Evolutionary conservation across 441 rosid species (phyloP), one percentile per base, ranked within the genome.

Genomic region (Croton setiger): DNA sequence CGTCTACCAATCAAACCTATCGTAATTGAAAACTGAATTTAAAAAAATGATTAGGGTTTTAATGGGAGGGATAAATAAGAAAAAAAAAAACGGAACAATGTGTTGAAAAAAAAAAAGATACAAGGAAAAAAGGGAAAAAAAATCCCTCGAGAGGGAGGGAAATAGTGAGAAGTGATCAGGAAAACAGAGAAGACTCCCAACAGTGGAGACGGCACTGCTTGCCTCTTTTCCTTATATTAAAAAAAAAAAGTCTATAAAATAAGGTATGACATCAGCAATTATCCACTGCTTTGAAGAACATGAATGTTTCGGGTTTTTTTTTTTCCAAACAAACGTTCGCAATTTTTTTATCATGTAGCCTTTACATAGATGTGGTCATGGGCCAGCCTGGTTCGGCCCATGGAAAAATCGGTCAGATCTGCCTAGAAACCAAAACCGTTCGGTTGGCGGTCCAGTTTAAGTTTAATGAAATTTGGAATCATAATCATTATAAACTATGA

Each of bases 61-160:
- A 31, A 31, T 2, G 6, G 43, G 36, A 12, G 10, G 6, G n/a
- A 13, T 4, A 27, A 55, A 13, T 8, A 23, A 12, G 27, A 45
- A 27, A 36, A 17, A 14, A 8, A 27, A 8, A 18, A 37, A 8
- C 1, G 27, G 51, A 21, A 20, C 45, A 31, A 0, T 0, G 23
- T 60, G 14, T 0, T 2, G 0, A 10, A 61, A 21, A 15, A 52
- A 17, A 11, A 37, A 18, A 1, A 15, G 11, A 1, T 37, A 36
- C 36, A 8, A 33, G 39, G 11, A n/a, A 63, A 31, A 11, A 20
- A 10, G 35, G 35, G 9, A 10, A 56, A 57, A 31, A 14, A 48
- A 68, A 65, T 15, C 79, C 77, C 81, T 57, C 75, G 76, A 64
- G 31, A 17, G 72, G 20, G 76, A 64, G 71, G 75, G 76, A 13